phyloP scores from a whole-genome alignment of 108 stramenopile species.

The Phaeodactylum tricornutum region DNA sequence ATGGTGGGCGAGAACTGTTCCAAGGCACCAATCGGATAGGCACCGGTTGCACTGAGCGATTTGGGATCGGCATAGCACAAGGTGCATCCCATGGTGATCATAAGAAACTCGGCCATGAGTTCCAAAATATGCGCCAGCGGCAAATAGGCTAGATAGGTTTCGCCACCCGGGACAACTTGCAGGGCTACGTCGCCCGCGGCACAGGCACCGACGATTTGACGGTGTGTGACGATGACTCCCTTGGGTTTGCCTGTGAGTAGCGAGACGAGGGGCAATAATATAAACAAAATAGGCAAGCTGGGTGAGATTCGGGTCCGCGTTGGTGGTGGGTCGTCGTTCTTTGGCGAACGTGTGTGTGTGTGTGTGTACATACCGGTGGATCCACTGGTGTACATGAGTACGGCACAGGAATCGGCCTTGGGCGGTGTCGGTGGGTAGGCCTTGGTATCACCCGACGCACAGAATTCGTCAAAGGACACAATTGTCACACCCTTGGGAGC shows the following conservation, averaged over 20 bases:
- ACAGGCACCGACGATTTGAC: slow-evolving; percentile 57
- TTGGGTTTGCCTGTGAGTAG: slow-evolving; percentile 94
- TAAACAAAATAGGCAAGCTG: too few species aligned
- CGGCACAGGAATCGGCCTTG: slow-evolving; percentile 66
- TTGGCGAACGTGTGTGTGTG: too few species aligned
- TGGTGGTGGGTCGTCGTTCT: too few species aligned
- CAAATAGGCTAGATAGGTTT: slow-evolving; percentile 57
- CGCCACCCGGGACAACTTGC: slow-evolving; percentile 18
- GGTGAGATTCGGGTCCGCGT: too few species aligned
- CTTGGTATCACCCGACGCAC: slow-evolving; percentile 48
- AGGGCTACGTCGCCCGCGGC: slow-evolving; percentile 29
- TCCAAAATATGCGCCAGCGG: slow-evolving; percentile 86
- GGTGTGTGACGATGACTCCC: slow-evolving; percentile 91
- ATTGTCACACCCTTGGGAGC: slow-evolving; percentile 41
- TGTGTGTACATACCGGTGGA: too few species aligned
- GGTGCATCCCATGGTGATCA: slow-evolving; percentile 41
- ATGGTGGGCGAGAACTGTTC: slow-evolving; percentile 75
- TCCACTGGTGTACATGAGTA: slow-evolving; percentile 90
- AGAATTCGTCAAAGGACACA: slow-evolving; percentile 71
- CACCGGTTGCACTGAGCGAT: slow-evolving; percentile 65
- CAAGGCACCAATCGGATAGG: slow-evolving; percentile 77
- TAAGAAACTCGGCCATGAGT: slow-evolving; percentile 71
- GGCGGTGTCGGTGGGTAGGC: slow-evolving; percentile 67
- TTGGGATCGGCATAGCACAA: slow-evolving; percentile 84
- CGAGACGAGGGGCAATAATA: too few species aligned